These are phyloP conservation scores for Chytriomyces confervae DNA, from an alignment of 192 early-diverging fungal genomes.

Conservation along the genomic window DNA sequence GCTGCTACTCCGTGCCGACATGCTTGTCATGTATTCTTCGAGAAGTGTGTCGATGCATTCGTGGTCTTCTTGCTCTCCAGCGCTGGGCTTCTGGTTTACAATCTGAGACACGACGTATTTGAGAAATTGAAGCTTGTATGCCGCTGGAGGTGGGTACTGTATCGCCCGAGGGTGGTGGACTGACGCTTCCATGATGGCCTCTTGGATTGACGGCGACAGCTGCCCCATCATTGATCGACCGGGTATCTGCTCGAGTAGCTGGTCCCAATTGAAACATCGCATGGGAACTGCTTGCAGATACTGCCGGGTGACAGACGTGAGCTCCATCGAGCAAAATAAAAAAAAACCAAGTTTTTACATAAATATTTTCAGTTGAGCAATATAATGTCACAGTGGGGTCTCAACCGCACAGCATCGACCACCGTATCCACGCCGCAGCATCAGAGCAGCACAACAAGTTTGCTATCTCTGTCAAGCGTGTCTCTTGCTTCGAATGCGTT, in stretches of 20 bases:
- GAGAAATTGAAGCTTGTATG: conserved; percentile 15
- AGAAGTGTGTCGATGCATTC: conserved; percentile 25
- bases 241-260: too few species aligned
- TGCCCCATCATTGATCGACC: too few species aligned
- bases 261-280: too few species aligned
- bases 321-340: too few species aligned
- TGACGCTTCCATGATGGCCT: not conserved
- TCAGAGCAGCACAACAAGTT: not conserved
- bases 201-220: not conserved
- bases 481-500: conserved; percentile 3
- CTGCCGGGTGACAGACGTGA: not conserved
- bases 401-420: conserved; percentile 12
- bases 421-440: not conserved
- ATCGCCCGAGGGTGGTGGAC: conserved; percentile 10
- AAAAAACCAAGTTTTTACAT: too few species aligned
- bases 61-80: not conserved
- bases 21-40: conserved; percentile 11
- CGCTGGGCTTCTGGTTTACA: not conserved
- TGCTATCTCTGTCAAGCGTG: not conserved
- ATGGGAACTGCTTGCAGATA: not conserved
- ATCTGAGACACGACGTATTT: conserved; percentile 19
- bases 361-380: not conserved
- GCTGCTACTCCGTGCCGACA: not conserved
- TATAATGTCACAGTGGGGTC: conserved; percentile 13
- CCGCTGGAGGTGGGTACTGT: not conserved